Evolutionary conservation across 768 basidiomycete species (phyloP).

Genomic region (Tylopilus intermedius): DNA sequence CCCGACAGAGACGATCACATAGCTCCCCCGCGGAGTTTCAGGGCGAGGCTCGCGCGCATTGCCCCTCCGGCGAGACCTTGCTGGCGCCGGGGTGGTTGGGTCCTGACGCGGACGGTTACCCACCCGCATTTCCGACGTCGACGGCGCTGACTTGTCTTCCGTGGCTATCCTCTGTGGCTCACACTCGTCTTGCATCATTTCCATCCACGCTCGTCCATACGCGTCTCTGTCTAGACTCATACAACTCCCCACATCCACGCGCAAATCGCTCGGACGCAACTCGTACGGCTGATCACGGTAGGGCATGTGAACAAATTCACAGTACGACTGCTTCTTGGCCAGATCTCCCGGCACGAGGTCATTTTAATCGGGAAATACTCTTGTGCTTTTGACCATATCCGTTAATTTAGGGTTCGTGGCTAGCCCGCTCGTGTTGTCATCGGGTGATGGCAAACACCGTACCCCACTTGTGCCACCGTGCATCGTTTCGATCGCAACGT

Average conservation of each 20-base stretch:
- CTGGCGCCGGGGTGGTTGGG: constrained; percentile 6
- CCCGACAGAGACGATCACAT: no score
- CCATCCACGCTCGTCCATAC: constrained; percentile 5
- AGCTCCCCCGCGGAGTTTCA: constrained; percentile 6
- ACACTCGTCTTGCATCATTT: constrained; percentile 6
- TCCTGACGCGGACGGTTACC: constrained; percentile 7
- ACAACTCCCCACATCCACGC: constrained; percentile 6
- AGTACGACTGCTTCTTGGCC: constrained; percentile 13
- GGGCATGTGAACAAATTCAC: constrained; percentile 7
- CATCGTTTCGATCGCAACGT: constrained; percentile 9
- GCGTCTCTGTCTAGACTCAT: constrained; percentile 2
- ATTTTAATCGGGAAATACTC: constrained; percentile 24
- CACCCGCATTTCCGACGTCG: constrained; percentile 19
- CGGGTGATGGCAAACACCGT: constrained; percentile 19
- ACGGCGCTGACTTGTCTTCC: constrained; percentile 16
- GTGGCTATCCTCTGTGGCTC: background rate
- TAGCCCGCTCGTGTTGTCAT: constrained; percentile 11
- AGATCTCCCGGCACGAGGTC: constrained; percentile 23
- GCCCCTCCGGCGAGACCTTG: background rate
- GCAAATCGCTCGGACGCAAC: constrained; percentile 18
- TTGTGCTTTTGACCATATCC: constrained; percentile 26
- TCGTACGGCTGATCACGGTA: constrained; percentile 14
- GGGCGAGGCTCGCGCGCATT: background rate
- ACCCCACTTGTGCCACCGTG: constrained; percentile 4
- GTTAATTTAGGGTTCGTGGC: constrained; percentile 29